A percentile compares a stretch with the other conserved stretches of the same genome.
Conservation (phyloP, 495 filamentous ascomycete genomes). For the Lasiosphaeria hispida region DNA sequence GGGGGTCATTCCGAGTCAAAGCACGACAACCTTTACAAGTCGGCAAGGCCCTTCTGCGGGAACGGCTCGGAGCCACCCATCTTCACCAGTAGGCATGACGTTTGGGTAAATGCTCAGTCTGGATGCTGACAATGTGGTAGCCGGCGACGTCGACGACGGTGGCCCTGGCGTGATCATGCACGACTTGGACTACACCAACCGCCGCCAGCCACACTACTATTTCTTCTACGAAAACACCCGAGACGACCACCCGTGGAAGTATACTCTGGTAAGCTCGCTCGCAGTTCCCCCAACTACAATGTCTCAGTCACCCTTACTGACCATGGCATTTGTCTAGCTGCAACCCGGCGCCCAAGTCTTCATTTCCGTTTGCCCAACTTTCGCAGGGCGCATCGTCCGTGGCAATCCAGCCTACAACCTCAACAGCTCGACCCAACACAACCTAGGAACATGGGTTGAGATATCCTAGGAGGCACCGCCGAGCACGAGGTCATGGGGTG, state of each 20-base stretch:
- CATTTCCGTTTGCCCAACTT: conserved; percentile 22
- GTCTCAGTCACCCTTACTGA: no score
- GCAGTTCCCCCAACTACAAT: no score
- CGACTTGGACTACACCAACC: conserved; percentile 16
- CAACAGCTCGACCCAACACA: conserved; percentile 15
- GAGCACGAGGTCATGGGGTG: conserved; percentile 34
- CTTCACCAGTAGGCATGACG: conserved; percentile 1
- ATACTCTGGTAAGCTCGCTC: conserved; percentile 14
- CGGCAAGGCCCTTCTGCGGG: background rate
- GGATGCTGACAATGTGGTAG: background rate
- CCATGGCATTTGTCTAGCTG: conserved; percentile 7
- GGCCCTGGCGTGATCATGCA: conserved; percentile 15
- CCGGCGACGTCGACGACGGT: conserved; percentile 14
- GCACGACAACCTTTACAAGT: background rate
- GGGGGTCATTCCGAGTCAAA: no score
- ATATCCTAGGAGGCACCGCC: conserved; percentile 28
- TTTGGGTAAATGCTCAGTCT: background rate
- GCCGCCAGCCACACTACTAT: conserved; percentile 15
- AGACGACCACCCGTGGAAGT: conserved; percentile 26
- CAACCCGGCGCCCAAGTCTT: conserved; percentile 19
- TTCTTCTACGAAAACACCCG: conserved; percentile 24
- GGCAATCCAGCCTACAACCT: conserved; percentile 19
- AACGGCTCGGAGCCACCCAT: conserved; percentile 1
- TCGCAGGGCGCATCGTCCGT: conserved; percentile 24
- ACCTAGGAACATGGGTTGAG: conserved; percentile 33